A percentile compares a stretch with the other conserved stretches of the same genome.
Conservation (phyloP, 768 basidiomycete species). For the Lentinus tigrinus region DNA sequence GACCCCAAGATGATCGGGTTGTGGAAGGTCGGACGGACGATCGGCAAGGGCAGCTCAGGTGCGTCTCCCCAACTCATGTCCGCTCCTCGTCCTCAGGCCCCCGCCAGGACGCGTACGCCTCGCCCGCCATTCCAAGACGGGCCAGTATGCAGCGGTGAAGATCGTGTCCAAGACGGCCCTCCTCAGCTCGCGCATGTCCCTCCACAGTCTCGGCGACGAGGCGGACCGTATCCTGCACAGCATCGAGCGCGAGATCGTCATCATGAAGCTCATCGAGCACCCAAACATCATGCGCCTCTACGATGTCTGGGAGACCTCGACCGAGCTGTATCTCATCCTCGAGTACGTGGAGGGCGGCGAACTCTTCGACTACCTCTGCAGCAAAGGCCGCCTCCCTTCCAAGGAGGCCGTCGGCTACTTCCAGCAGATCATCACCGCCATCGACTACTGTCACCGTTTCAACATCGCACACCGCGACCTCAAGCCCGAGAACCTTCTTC, state of each 20-base stretch:
- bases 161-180: conserved; percentile 80
- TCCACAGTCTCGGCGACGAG: conserved; percentile 68
- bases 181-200: conserved; percentile 63
- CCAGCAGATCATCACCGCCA: conserved; percentile 88
- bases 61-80: not conserved
- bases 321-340: conserved; percentile 86
- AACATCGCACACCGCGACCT: conserved; percentile 93
- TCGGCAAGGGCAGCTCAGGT: conserved; percentile 57
- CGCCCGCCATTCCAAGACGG: conserved; percentile 84
- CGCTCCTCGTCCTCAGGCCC: not conserved
- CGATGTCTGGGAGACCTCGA: conserved; percentile 95
- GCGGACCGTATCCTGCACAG: conserved; percentile 76
- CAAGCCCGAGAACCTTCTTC: conserved; percentile 91
- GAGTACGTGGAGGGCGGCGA: conserved; percentile 96
- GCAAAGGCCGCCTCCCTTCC: conserved; percentile 66
- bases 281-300: conserved; percentile 93
- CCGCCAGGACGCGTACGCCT: conserved; percentile 82
- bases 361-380: conserved; percentile 89
- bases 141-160: conserved; percentile 91
- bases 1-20: conserved; percentile 46
- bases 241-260: conserved; percentile 91
- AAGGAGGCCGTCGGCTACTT: conserved; percentile 83
- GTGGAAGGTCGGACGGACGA: conserved; percentile 56
- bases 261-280: conserved; percentile 97
- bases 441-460: conserved; percentile 93